These are phyloP conservation scores for Phytophthora podocarpi DNA, from an alignment of 352 stramenopile species.

Conservation along the genomic window DNA sequence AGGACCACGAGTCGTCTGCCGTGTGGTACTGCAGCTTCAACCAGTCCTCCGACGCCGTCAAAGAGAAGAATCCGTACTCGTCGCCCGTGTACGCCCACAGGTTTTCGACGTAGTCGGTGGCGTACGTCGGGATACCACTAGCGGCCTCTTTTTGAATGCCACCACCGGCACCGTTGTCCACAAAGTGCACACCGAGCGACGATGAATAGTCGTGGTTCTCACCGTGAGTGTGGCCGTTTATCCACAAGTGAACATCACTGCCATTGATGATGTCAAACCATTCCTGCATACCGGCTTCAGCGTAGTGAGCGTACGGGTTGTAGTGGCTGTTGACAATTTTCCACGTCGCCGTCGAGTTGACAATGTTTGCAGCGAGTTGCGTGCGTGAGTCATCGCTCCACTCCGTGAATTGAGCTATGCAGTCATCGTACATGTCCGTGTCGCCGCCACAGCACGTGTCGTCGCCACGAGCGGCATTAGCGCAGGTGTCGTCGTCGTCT, in stretches of 20 bases:
- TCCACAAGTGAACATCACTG: conserved; percentile 62
- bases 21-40: conserved; percentile 75
- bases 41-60: conserved; percentile 69
- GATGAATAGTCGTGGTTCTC: conserved; percentile 78
- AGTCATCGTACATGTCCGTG: conserved; percentile 63
- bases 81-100: conserved; percentile 66
- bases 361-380: conserved; percentile 54
- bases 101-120: conserved; percentile 43
- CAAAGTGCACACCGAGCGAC: conserved; percentile 58
- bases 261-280: conserved; percentile 67
- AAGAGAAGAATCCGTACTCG: conserved; percentile 75
- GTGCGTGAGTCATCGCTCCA: conserved; percentile 76
- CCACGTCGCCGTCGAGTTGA: conserved; percentile 73
- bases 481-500: conserved; percentile 52
- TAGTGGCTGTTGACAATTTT: conserved; percentile 90
- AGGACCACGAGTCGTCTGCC: conserved; percentile 66
- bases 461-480: conserved; percentile 56
- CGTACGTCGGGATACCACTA: conserved; percentile 66
- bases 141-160: conserved; percentile 83
- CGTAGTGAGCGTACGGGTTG: conserved; percentile 76
- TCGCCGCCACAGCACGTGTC: conserved; percentile 58
- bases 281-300: conserved; percentile 54
- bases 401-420: conserved; percentile 60
- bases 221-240: conserved; percentile 79
- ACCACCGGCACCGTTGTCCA: conserved; percentile 80